Base-by-base conservation (phyloP, 2,329 filamentous ascomycete genomes). In the Talaromyces sp. region DNA sequence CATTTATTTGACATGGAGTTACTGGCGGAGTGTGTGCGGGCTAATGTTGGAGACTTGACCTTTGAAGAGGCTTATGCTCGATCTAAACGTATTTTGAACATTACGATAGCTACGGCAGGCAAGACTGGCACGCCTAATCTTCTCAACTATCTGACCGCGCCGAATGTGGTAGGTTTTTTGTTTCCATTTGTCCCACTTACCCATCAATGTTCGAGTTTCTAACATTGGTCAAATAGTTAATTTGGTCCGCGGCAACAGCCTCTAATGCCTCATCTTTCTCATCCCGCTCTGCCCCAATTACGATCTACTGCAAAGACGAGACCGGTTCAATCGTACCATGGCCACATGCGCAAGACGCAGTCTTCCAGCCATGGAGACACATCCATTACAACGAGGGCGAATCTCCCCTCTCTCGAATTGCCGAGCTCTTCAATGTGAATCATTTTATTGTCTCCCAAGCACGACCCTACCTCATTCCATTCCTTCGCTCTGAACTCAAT, bases 361-460 rank as follows among this genome's bases (percentile, higher is more conserved):
- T 84, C 47, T 89, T 89, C 67, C 82, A 80, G n/a, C 83, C 88
- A 39, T 89, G 86, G 82, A 86, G 85, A 4, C 80, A 84, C 53
- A 81, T 82, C 17, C 83, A 81, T 6, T 86, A 88, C 70, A 80
- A 81, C 37, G 86, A 89, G 56, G 84, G 84, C 37, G 86, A 86
- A 58, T 85, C 82, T 0, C 85, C 85, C 0, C 80, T 94, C 1
- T 81, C 85, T 49, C 84, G 90, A 35, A 86, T 94, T 27, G 85
- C 88, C 6, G 88, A 93, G 73, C 82, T 93, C 10, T 94, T 94
- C 80, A 95, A 95, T 69, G 90, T 95, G 48, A 95, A 96, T 68
- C 92, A 97, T 76, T 97, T 95, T 74, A 91, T 97, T 59, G 86
- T 97, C 61, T 94, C 89, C 60, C 93, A 97, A 75, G 91, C 93